Evolutionary conservation across 2,329 filamentous ascomycete genomes (phyloP), one percentile per base, ranked within the genome.

Genomic region (Xylariomycetidae sp.): DNA sequence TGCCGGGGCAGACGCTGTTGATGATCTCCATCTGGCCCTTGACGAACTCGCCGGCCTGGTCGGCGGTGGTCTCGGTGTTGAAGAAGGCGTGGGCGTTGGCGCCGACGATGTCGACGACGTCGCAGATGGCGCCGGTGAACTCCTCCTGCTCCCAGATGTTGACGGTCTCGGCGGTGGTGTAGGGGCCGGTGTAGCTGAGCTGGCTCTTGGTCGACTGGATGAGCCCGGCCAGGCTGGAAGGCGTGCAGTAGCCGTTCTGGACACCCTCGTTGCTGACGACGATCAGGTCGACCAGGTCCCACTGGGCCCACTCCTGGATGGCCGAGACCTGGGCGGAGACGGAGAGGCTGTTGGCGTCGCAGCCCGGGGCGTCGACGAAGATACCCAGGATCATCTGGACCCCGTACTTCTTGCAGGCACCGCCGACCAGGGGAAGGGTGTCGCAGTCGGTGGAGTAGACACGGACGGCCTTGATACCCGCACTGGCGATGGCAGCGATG

Each of bases 81-180:
- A 95, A 96, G 82, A 84, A 95, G 48, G 89, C 80, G 69, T 96
- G 89, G 53, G 93, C 79, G 74, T 95, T 95, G 63, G 78, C 79
- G 61, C 82, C 85, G 23, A 86, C 74, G 41, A 93, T 68, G 56
- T 95, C 88, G 38, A 95, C 71, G 50, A 71, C 74, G 22, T 54
- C 50, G 74, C 90, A 95, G 42, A 95, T 72, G 30, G 61, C 62
- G 19, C 57, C 51, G 35, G 70, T 44, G 38, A 72, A 73, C 44
- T 81, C 70, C 32, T 66, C 47, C 57, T 79, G 66, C 64, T 86
- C 67, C 77, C 87, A 88, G 57, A 82, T 71, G 62, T 81, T 75
- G 50, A 94, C 74, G 35, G 89, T 81, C 69, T 96, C 90, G 43
- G 89, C 83, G 51, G 87, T 93, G 57, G 88, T 93, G 67, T 82